Evolutionary conservation across 176 grass and related monocot species (phyloP).

Genomic region (Secale cereale): DNA sequence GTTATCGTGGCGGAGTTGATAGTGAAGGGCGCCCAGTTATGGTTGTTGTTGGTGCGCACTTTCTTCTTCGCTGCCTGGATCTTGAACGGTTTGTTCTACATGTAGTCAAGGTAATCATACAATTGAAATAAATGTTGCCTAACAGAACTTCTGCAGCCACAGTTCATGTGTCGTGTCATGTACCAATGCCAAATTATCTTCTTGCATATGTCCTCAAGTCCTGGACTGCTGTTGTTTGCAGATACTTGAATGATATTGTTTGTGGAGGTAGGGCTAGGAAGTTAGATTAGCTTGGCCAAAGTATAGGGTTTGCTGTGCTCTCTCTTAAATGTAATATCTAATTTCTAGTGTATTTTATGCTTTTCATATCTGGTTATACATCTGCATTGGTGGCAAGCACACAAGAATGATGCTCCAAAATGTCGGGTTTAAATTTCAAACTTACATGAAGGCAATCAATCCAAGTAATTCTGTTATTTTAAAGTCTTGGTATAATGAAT

Average conservation of each 20-base stretch:
- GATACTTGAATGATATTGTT: neutral
- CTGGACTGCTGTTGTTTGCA: neutral
- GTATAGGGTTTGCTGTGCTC: neutral
- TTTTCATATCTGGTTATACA: neutral
- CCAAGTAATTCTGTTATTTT: conserved; percentile 12
- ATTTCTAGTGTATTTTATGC: neutral
- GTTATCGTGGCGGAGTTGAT: conserved; percentile 82
- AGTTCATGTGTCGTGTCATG: neutral
- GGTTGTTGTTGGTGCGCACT: conserved; percentile 95
- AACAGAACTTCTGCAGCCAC: neutral
- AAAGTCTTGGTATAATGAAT: neutral
- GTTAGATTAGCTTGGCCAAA: neutral
- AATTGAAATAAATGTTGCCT: neutral
- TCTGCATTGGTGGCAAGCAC: neutral
- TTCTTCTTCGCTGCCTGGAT: conserved; percentile 95
- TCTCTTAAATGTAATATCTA: neutral
- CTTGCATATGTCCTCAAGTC: neutral
- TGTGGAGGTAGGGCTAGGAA: neutral
- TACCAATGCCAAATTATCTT: conserved; percentile 1
- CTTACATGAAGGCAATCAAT: neutral
- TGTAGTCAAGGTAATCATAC: conserved; percentile 78
- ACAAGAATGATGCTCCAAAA: conserved; percentile 5
- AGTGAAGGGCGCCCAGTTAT: conserved; percentile 86
- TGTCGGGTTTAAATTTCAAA: neutral
- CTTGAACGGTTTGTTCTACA: conserved; percentile 90